These are phyloP conservation scores for Fusarium tanahbumbuense DNA, from an alignment of 2,329 filamentous ascomycete genomes.

Conservation along the genomic window DNA sequence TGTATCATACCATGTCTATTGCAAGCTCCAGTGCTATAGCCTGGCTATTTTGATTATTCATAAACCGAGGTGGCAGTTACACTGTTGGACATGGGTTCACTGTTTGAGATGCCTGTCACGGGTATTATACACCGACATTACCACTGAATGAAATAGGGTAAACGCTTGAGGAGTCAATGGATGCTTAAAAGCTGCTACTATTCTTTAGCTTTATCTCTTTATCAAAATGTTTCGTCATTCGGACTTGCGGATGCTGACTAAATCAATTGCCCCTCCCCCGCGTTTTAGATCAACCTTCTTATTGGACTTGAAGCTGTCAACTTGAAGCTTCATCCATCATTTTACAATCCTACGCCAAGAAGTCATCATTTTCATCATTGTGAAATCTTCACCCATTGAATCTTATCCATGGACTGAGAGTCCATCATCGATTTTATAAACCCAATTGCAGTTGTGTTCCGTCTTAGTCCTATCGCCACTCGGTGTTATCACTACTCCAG, in stretches of 20 bases:
- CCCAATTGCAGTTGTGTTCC: background rate
- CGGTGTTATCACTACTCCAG: background rate
- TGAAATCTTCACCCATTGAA: rapidly evolving
- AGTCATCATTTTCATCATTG: background rate
- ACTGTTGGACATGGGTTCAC: background rate
- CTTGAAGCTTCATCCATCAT: slow-evolving; percentile 12
- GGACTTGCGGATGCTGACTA: slow-evolving; percentile 41
- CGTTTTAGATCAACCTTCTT: slow-evolving; percentile 10
- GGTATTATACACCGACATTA: background rate
- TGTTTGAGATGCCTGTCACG: background rate
- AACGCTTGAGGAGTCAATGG: background rate
- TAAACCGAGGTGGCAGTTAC: background rate
- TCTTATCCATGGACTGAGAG: rapidly evolving
- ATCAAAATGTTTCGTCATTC: slow-evolving; percentile 35
- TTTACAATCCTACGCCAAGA: background rate
- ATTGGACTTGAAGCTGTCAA: slow-evolving; percentile 18
- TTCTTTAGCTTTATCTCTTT: background rate
- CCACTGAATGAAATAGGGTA: background rate
- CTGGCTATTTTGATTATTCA: no score
- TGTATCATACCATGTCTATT: background rate
- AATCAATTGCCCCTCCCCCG: slow-evolving; percentile 34
- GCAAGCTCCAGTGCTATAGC: background rate
- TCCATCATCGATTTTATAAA: background rate
- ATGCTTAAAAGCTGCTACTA: background rate
- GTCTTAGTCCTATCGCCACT: background rate